A percentile compares a stretch with the other conserved stretches of the same genome.
These are phyloP conservation scores for Clonostachys rosea DNA, from an alignment of 2,329 filamentous ascomycete species.

Conservation along the genomic window DNA sequence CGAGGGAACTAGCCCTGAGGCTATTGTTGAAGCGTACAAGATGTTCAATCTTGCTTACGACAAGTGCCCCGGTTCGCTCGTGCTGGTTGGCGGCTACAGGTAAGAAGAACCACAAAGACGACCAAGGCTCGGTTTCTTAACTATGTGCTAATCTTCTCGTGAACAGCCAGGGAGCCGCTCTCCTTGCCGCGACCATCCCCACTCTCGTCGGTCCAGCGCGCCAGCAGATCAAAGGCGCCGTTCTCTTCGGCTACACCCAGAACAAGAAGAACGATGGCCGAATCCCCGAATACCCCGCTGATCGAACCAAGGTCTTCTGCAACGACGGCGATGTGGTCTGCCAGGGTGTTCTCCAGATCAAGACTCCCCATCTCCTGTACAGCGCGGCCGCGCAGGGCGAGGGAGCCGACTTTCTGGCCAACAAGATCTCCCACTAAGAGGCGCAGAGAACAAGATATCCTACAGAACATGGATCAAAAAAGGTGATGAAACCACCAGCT, in stretches of 20 bases:
- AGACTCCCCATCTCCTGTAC: too few species aligned
- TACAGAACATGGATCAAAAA: too few species aligned
- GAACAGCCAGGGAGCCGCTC: conserved; percentile 21
- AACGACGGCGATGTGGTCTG: conserved; percentile 9
- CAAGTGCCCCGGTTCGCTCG: conserved; percentile 26
- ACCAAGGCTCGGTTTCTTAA: background rate
- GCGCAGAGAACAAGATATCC: too few species aligned
- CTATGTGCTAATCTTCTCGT: background rate
- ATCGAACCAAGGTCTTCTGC: conserved; percentile 32
- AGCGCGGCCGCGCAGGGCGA: too few species aligned
- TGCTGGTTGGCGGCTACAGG: conserved; percentile 30
- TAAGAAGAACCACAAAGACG: background rate
- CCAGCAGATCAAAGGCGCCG: conserved; percentile 14
- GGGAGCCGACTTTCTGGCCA: too few species aligned
- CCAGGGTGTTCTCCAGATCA: too few species aligned
- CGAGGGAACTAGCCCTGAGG: conserved; percentile 19
- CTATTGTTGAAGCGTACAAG: conserved; percentile 23
- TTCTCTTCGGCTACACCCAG: conserved; percentile 18
- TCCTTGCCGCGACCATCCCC: conserved; percentile 17
- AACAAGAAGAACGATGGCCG: conserved; percentile 22
- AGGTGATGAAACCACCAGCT: too few species aligned
- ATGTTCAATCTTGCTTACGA: conserved; percentile 25
- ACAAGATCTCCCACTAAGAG: too few species aligned
- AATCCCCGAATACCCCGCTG: conserved; percentile 24
- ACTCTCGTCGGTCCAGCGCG: conserved; percentile 11